These are phyloP conservation scores for Haplosporangium sp. DNA, from an alignment of 371 early-diverging fungal species.

Conservation along the genomic window DNA sequence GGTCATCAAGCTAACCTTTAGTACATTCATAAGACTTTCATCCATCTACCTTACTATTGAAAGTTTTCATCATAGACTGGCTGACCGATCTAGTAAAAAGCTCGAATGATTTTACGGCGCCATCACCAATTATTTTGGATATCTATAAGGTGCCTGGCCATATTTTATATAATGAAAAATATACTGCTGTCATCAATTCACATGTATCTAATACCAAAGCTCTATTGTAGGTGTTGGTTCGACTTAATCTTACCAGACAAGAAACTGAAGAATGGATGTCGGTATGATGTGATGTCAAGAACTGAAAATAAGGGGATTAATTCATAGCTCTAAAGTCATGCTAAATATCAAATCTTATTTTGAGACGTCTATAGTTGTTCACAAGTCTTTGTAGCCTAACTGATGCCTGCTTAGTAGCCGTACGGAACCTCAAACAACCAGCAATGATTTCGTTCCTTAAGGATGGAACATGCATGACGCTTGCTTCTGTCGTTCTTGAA, in stretches of 20 bases:
- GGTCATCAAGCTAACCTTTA: neutral
- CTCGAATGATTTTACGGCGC: slow-evolving; percentile 3
- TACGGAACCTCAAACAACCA: slow-evolving; percentile 8
- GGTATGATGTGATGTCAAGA: slow-evolving; percentile 11
- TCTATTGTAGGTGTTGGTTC: slow-evolving; percentile 25
- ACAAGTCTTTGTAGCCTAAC: slow-evolving; percentile 28
- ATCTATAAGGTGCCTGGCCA: slow-evolving; percentile 24
- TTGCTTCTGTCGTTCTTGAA: slow-evolving; percentile 28
- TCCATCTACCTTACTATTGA: slow-evolving; percentile 2
- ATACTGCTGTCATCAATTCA: neutral
- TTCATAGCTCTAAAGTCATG: neutral
- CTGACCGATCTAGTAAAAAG: slow-evolving; percentile 24
- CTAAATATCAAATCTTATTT: neutral
- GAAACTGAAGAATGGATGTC: slow-evolving; percentile 47
- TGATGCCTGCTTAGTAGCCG: slow-evolving; percentile 25
- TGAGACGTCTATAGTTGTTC: slow-evolving; percentile 11
- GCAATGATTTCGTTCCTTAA: slow-evolving; percentile 11
- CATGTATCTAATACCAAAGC: neutral
- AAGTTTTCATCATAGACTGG: slow-evolving; percentile 38
- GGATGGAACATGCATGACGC: slow-evolving; percentile 15
- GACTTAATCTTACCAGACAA: slow-evolving; percentile 24
- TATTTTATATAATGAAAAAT: neutral
- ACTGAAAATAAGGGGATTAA: neutral
- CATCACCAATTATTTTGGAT: slow-evolving; percentile 23
- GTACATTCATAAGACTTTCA: slow-evolving; percentile 4